Evolutionary conservation across 1,284 basidiomycete species (phyloP).

Genomic region (Puccinia polysora): DNA sequence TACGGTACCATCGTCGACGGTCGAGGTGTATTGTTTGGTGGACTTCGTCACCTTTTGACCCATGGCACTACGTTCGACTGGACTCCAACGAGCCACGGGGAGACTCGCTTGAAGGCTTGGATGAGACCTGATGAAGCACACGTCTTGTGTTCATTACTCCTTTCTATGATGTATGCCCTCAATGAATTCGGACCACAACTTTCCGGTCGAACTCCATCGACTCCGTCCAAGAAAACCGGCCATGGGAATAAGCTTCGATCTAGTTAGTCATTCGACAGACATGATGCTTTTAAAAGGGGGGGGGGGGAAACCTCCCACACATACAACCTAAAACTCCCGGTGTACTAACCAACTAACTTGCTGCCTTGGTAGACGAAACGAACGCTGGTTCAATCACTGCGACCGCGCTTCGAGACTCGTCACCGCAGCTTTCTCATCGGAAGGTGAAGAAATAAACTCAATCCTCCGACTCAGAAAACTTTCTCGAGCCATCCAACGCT

Average conservation of each 20-base stretch:
- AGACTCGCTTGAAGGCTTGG: conserved; percentile 7
- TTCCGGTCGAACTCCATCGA: not conserved
- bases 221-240: not conserved
- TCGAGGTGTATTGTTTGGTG: conserved; percentile 34
- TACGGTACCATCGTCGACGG: conserved; percentile 41
- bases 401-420: too few relatives aligned
- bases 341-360: too few relatives aligned
- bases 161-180: conserved; percentile 17
- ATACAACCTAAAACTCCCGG: too few relatives aligned
- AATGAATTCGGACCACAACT: conserved; percentile 23
- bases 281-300: too few relatives aligned
- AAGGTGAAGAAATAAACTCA: too few relatives aligned
- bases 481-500: too few relatives aligned
- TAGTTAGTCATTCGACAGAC: not conserved
- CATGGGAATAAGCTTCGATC: not conserved
- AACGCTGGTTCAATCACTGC: too few relatives aligned
- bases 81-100: not conserved
- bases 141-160: conserved; percentile 31
- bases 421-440: too few relatives aligned
- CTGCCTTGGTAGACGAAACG: too few relatives aligned
- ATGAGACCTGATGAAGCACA: conserved; percentile 35
- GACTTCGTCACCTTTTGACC: not conserved
- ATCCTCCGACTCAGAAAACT: too few relatives aligned
- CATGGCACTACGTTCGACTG: not conserved
- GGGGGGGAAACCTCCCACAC: too few relatives aligned